Conservation (phyloP, 2,329 filamentous ascomycete genomes). For the Pseudovirgaria hyperparasitica region DNA sequence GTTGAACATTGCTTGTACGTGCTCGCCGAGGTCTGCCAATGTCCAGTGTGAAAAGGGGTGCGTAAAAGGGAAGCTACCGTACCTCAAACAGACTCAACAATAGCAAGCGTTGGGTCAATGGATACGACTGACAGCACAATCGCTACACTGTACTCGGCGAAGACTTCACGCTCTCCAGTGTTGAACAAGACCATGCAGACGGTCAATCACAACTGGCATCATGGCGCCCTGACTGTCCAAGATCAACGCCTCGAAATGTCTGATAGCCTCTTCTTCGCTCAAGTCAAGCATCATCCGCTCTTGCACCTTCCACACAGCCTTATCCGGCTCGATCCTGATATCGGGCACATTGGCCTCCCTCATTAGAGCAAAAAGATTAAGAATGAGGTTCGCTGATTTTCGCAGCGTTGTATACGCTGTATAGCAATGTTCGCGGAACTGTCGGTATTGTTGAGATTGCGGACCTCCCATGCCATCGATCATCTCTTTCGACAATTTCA, state of each 20-base stretch:
- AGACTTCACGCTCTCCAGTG: slow-evolving; percentile 57
- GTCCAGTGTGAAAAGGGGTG: too few species aligned
- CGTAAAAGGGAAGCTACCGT: too few species aligned
- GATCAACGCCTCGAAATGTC: slow-evolving; percentile 78
- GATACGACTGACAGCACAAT: too few species aligned
- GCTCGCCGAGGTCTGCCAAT: too few species aligned
- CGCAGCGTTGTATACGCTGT: slow-evolving; percentile 84
- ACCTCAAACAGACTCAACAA: too few species aligned
- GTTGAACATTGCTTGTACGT: too few species aligned
- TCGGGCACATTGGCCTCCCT: slow-evolving; percentile 95
- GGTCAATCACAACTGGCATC: slow-evolving; percentile 88
- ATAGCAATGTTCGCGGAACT: slow-evolving; percentile 94
- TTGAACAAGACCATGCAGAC: slow-evolving; percentile 87
- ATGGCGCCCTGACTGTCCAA: slow-evolving; percentile 72
- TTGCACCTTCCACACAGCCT: slow-evolving; percentile 87
- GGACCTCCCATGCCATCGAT: slow-evolving; percentile 94
- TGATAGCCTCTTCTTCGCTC: slow-evolving; percentile 81
- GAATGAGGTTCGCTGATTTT: slow-evolving; percentile 78
- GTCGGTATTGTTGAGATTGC: slow-evolving; percentile 65
- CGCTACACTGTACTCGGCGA: too few species aligned
- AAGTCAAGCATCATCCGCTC: slow-evolving; percentile 89
- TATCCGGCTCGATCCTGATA: slow-evolving; percentile 82
- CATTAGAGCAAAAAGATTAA: slow-evolving; percentile 95
- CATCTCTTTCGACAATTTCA: slow-evolving; percentile 98
- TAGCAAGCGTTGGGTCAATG: too few species aligned